These are phyloP conservation scores for Ceratobasidium sp. DNA, from an alignment of 1,284 basidiomycete species.

Conservation along the genomic window DNA sequence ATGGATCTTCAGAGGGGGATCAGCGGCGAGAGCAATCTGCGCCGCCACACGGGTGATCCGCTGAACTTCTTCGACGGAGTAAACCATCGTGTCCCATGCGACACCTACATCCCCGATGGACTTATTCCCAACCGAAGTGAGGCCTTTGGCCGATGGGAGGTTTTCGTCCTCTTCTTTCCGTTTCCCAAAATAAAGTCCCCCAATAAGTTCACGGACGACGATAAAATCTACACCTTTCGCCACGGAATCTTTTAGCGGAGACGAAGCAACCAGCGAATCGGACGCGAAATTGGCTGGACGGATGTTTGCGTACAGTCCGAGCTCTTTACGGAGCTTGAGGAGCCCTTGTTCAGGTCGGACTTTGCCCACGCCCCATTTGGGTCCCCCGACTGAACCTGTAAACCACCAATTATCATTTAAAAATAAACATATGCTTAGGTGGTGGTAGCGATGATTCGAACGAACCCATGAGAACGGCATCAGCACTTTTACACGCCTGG, in stretches of 20 bases:
- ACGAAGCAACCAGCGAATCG: slow-evolving; percentile 87
- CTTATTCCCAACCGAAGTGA: slow-evolving; percentile 26
- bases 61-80: slow-evolving; percentile 92
- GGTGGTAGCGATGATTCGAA: no score
- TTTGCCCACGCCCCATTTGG: slow-evolving; percentile 96
- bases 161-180: slow-evolving; percentile 83
- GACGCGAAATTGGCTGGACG: slow-evolving; percentile 96
- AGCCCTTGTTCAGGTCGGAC: slow-evolving; percentile 97
- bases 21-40: slow-evolving; percentile 86
- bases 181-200: slow-evolving; percentile 93
- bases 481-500: slow-evolving; percentile 87
- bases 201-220: slow-evolving; percentile 95
- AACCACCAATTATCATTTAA: no score
- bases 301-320: slow-evolving; percentile 99
- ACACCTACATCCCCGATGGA: slow-evolving; percentile 69
- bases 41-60: slow-evolving; percentile 97
- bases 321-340: slow-evolving; percentile 91
- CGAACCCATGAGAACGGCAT: slow-evolving; percentile 96
- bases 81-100: slow-evolving; percentile 93
- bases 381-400: slow-evolving; percentile 94
- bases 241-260: slow-evolving; percentile 92
- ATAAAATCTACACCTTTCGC: slow-evolving; percentile 93
- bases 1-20: slow-evolving; percentile 91
- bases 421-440: no score
- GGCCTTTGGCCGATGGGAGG: slow-evolving; percentile 55